Base-by-base conservation (phyloP, 2,329 filamentous ascomycete genomes). In the Lecanicillium sp. region DNA sequence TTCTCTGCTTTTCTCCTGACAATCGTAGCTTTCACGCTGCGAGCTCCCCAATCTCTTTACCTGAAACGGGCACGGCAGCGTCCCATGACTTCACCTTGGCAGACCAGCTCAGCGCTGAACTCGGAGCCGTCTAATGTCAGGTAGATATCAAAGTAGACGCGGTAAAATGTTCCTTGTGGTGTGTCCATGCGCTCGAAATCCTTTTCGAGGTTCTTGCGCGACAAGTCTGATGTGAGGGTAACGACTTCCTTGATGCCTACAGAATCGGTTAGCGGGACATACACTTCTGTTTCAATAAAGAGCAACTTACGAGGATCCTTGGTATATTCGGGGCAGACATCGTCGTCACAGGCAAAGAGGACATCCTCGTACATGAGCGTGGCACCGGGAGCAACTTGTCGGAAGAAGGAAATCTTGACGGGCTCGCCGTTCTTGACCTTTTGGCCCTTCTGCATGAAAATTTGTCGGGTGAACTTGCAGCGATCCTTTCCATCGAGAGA, bases 311-410 rank as follows among this genome's bases (percentile, higher is more conserved):
- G 87, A 52, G 92, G 90, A 77, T 98, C 92, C 63, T 97, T 98
- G 50, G 90, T 97, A 61, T 98, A 98, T 62, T 97, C 92, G 1
- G 92, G 92, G 64, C 90, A 97, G 37, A 95, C 87, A 60, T 98
- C 92, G 48, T 97, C 92, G 57, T 98, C 92, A 57, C 92, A 98
- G 36, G 90, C 92, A 61, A 96, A 97, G 42, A 97, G 65, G 39
- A 97, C 90, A 66, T 98, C 92, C 69, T 98, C 92, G 61, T 98
- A 98, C 92, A 98, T 97, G 52, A 98, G 79, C 1, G 90, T 97
- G 25, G 92, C 92, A 36, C 92, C 92, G 1, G 92, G 92, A 5
- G 92, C 92, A 39, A 98, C 92, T 62, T 97, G 92, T 62, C 92
- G 76, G 80, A 98, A 97, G 67, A 97, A 97, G 9, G 87, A 94